Conservation (phyloP, 208 protist genomes). For the Leishmania mexicana region DNA sequence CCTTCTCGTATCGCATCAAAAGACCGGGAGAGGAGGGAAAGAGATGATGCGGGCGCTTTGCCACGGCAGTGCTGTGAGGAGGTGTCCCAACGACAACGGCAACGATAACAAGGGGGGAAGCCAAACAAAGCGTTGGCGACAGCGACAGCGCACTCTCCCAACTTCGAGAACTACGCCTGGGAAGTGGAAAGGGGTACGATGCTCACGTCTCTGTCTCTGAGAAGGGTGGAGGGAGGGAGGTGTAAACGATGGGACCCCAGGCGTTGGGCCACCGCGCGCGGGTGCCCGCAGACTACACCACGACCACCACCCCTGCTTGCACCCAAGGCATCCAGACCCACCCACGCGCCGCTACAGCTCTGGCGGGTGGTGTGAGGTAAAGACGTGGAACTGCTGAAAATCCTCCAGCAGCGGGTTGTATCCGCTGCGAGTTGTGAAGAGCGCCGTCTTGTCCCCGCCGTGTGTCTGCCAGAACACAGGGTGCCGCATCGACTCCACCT, state of each 20-base stretch:
- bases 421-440: conserved; percentile 80
- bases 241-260: not conserved
- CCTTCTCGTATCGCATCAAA: not conserved
- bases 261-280: not conserved
- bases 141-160: not conserved
- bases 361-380: conserved; percentile 77
- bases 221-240: not conserved
- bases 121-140: not conserved
- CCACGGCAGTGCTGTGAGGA: not conserved
- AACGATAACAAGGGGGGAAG: not conserved
- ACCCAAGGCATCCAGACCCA: not conserved
- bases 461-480: conserved; percentile 85
- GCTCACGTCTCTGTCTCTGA: not conserved
- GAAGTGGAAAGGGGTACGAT: too few relatives aligned
- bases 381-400: conserved; percentile 82
- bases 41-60: not conserved
- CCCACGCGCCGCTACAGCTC: conserved; percentile 48
- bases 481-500: conserved; percentile 64
- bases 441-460: conserved; percentile 80
- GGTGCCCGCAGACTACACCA: not conserved
- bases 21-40: not conserved
- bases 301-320: not conserved
- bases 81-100: not conserved
- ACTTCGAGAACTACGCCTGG: not conserved
- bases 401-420: conserved; percentile 89